These are phyloP conservation scores for Globisporangium paddicum DNA, from an alignment of 352 stramenopile genomes.

Conservation along the genomic window DNA sequence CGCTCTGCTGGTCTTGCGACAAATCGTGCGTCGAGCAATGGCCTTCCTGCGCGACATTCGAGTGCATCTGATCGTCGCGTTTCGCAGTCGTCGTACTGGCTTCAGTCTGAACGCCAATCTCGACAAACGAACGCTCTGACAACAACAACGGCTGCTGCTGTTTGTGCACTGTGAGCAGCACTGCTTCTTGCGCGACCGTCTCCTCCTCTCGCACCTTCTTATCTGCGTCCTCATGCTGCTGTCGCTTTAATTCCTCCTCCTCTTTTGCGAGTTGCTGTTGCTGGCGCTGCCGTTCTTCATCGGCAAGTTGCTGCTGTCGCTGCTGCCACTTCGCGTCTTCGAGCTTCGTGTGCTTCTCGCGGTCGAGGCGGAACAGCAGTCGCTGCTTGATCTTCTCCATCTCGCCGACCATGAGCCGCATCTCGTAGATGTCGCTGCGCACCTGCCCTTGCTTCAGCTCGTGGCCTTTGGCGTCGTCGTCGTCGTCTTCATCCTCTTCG, in stretches of 20 bases:
- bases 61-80: not conserved
- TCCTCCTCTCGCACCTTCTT: not conserved
- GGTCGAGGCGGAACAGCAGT: slow-evolving; percentile 38
- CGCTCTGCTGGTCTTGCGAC: not conserved
- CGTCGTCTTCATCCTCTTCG: slow-evolving; percentile 8
- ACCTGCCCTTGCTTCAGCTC: slow-evolving; percentile 29
- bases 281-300: not conserved
- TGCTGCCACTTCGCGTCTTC: slow-evolving; percentile 17
- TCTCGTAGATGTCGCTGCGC: slow-evolving; percentile 32
- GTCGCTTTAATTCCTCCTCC: slow-evolving; percentile 10
- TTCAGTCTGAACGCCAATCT: slow-evolving; percentile 13
- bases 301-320: slow-evolving; percentile 1
- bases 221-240: not conserved
- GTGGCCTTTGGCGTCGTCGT: not conserved
- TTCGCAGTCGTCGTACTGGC: not conserved
- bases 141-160: not conserved
- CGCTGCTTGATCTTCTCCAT: slow-evolving; percentile 60
- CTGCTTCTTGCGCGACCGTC: not conserved
- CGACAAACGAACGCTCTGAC: not conserved
- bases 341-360: slow-evolving; percentile 18
- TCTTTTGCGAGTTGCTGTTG: not conserved
- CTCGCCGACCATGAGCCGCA: slow-evolving; percentile 45
- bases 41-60: not conserved
- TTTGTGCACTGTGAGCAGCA: too few species aligned
- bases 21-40: not conserved